phyloP scores from a whole-genome alignment of 176 grass and related monocot genomes.

The Juncus inflexus region DNA sequence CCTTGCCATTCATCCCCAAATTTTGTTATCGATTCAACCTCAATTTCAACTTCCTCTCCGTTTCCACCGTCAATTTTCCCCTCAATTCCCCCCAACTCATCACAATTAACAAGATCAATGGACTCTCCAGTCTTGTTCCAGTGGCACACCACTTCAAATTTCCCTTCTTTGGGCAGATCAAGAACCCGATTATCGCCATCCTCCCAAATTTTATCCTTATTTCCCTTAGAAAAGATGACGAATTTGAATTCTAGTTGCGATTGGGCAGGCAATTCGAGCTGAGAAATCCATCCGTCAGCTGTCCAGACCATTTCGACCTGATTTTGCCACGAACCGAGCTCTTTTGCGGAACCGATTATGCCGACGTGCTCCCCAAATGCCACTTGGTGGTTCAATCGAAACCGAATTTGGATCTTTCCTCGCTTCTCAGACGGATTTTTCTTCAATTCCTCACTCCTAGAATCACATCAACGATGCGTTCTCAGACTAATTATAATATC shows the following conservation, averaged over 20 bases:
- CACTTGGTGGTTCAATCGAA: conserved; percentile 73
- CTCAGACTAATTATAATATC: neutral
- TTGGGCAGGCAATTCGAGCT: conserved; percentile 50
- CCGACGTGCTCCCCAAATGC: conserved; percentile 83
- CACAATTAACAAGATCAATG: conserved; percentile 29
- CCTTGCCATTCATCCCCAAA: conserved; percentile 82
- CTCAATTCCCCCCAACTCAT: conserved; percentile 13
- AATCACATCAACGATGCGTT: neutral
- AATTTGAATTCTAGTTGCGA: conserved; percentile 68
- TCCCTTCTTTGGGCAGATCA: conserved; percentile 51
- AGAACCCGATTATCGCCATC: conserved; percentile 53
- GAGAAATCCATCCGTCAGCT: conserved; percentile 62
- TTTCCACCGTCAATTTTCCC: conserved; percentile 21
- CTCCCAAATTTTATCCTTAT: conserved; percentile 69
- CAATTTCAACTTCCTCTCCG: conserved; percentile 3
- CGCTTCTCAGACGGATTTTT: conserved; percentile 13
- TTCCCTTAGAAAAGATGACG: conserved; percentile 48
- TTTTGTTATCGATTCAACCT: conserved; percentile 21
- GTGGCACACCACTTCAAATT: conserved; percentile 52
- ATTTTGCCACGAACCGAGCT: conserved; percentile 72
- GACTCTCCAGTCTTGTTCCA: conserved; percentile 76
- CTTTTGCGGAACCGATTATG: conserved; percentile 57
- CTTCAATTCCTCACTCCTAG: conserved; percentile 51
- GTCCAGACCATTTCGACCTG: conserved; percentile 65
- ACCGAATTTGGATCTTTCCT: conserved; percentile 34